Evolutionary conservation across 192 early-diverging fungal genomes (phyloP).

Genomic region (Backusella macrospora): DNA sequence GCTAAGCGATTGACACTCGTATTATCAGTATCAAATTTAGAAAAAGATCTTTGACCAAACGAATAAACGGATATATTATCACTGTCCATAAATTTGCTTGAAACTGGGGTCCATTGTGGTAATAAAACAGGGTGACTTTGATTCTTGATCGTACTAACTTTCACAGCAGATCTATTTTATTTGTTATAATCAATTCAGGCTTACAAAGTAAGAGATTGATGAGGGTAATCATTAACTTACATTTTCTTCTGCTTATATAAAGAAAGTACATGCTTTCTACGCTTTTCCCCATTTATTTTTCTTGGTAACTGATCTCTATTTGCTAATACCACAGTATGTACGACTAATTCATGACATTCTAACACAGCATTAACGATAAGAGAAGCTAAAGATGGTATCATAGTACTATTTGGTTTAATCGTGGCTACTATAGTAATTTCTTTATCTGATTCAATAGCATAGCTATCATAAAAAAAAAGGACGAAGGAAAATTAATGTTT

Average conservation of each 20-base stretch:
- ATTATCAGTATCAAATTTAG: conserved; percentile 1
- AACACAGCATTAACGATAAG: conserved; percentile 18
- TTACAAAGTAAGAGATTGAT: background rate
- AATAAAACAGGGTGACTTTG: conserved; percentile 33
- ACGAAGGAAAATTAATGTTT: background rate
- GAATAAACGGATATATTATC: conserved; percentile 23
- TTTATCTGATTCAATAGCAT: conserved; percentile 17
- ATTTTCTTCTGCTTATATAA: conserved; percentile 15
- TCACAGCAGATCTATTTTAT: conserved; percentile 14
- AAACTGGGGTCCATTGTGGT: conserved; percentile 21
- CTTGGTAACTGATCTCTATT: conserved; percentile 20
- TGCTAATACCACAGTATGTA: conserved; percentile 23
- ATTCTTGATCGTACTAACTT: conserved; percentile 37
- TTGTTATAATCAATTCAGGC: background rate
- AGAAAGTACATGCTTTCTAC: conserved; percentile 18
- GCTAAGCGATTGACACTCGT: background rate
- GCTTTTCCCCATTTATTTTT: conserved; percentile 19
- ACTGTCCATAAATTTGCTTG: conserved; percentile 8
- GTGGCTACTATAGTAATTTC: conserved; percentile 17
- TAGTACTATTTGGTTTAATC: conserved; percentile 11
- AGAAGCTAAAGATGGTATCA: background rate
- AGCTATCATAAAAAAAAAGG: background rate
- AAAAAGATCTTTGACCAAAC: conserved; percentile 6
- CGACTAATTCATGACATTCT: conserved; percentile 16
- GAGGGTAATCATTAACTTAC: background rate